phyloP scores from a whole-genome alignment of 495 filamentous ascomycete genomes.

The Tuber indicum region DNA sequence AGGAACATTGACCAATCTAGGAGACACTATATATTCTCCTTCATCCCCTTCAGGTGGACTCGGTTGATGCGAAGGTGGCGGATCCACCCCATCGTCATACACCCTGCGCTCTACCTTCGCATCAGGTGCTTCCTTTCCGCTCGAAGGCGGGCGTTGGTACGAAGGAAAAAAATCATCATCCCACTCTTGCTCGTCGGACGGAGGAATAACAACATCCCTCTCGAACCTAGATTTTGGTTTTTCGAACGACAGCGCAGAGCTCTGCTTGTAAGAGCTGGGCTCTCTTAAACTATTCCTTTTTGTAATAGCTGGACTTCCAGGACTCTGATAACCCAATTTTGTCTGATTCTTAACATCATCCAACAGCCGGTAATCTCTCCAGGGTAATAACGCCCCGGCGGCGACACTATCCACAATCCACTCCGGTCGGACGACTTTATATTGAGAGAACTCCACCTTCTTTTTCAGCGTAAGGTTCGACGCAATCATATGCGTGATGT shows the following conservation, averaged over 20 bases:
- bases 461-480: conserved; percentile 88
- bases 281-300: not conserved
- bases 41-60: not conserved
- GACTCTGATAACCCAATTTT: conserved; percentile 12
- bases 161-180: conserved; percentile 26
- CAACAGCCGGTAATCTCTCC: conserved; percentile 73
- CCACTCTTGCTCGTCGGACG: conserved; percentile 17
- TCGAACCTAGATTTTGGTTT: conserved; percentile 2
- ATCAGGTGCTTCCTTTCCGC: not conserved
- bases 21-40: conserved; percentile 4
- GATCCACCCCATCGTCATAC: not conserved
- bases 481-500: conserved; percentile 90
- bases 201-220: conserved; percentile 12
- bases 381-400: conserved; percentile 72
- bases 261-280: not conserved
- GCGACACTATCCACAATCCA: conserved; percentile 88
- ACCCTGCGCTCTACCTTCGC: not conserved
- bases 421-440: conserved; percentile 90
- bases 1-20: conserved; percentile 9
- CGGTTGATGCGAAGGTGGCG: not conserved
- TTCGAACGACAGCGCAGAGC: not conserved
- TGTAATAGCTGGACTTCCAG: not conserved
- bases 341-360: conserved; percentile 73
- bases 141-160: conserved; percentile 15
- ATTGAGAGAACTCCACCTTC: conserved; percentile 70